Conservation (phyloP, 2,329 filamentous ascomycete species). For the Venturiaceae sp. region DNA sequence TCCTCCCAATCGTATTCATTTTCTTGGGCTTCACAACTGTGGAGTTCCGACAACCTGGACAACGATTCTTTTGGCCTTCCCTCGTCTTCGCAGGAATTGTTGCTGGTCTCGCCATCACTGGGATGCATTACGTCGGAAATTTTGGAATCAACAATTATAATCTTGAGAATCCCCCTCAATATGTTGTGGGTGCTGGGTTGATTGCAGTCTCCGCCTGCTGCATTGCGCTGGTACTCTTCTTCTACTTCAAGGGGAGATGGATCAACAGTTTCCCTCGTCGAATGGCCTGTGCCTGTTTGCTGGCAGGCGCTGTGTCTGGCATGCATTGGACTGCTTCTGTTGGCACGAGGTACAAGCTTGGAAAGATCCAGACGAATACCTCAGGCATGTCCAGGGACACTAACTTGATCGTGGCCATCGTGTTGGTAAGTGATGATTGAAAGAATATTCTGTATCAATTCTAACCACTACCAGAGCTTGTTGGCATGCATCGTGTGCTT, state of each 20-base stretch:
- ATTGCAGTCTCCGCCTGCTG: slow-evolving; percentile 67
- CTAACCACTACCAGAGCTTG: slow-evolving; percentile 20
- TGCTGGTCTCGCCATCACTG: slow-evolving; percentile 66
- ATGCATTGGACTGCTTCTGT: slow-evolving; percentile 80
- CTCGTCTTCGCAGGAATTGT: slow-evolving; percentile 53
- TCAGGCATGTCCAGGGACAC: slow-evolving; percentile 41
- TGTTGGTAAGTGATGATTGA: slow-evolving; percentile 43
- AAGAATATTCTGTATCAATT: not conserved
- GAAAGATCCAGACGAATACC: slow-evolving; percentile 30
- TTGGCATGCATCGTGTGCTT: slow-evolving; percentile 26
- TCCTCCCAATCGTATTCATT: slow-evolving; percentile 68
- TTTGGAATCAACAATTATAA: slow-evolving; percentile 69
- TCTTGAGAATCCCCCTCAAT: slow-evolving; percentile 49
- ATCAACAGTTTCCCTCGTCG: slow-evolving; percentile 72
- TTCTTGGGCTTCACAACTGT: slow-evolving; percentile 62
- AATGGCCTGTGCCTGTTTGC: slow-evolving; percentile 52
- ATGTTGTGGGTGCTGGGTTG: slow-evolving; percentile 57
- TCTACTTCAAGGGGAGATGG: slow-evolving; percentile 67
- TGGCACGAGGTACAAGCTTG: slow-evolving; percentile 59
- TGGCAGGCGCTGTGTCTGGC: slow-evolving; percentile 67
- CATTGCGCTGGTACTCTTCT: slow-evolving; percentile 64
- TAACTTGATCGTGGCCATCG: slow-evolving; percentile 65
- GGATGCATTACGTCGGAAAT: slow-evolving; percentile 86
- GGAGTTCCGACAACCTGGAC: slow-evolving; percentile 30
- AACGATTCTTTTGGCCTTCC: slow-evolving; percentile 17